phyloP scores from a whole-genome alignment of 169 alveolate genomes.

The Perkinsus marinus region DNA sequence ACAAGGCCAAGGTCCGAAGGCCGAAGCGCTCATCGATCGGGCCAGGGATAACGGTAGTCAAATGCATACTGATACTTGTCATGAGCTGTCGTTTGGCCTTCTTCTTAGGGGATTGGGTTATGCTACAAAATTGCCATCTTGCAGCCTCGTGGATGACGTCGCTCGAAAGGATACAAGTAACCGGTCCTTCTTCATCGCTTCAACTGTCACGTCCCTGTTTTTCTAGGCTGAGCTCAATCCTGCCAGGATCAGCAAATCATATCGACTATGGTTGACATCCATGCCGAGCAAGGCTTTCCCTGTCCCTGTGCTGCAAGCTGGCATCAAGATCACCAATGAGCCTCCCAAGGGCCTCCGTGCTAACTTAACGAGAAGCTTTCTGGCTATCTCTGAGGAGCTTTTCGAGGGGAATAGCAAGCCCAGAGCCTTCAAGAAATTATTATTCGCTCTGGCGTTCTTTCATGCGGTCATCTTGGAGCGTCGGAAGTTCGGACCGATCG shows the following conservation, averaged over 20 bases:
- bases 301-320: constrained; percentile 73
- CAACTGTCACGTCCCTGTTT: not conserved
- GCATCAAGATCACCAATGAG: constrained; percentile 79
- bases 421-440: constrained; percentile 64
- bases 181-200: too few species aligned
- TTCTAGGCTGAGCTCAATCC: not conserved
- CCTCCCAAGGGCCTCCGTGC: constrained; percentile 84
- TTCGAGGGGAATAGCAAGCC: not conserved
- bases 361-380: constrained; percentile 59
- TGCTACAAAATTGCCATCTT: constrained; percentile 79
- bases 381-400: constrained; percentile 52
- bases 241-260: constrained; percentile 3
- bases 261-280: constrained; percentile 80
- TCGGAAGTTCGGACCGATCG: constrained; percentile 83
- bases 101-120: constrained; percentile 41
- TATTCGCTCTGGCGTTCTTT: constrained; percentile 76
- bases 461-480: constrained; percentile 86
- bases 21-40: constrained; percentile 60
- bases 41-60: constrained; percentile 64
- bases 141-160: constrained; percentile 83
- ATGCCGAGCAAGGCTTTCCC: constrained; percentile 82
- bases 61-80: constrained; percentile 28
- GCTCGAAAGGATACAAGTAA: constrained; percentile 66
- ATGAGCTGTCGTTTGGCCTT: not conserved
- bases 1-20: constrained; percentile 81